A percentile compares a stretch with the other conserved stretches of the same genome.
phyloP scores from a whole-genome alignment of 192 early-diverging fungal species.

The Gonapodya sp. region DNA sequence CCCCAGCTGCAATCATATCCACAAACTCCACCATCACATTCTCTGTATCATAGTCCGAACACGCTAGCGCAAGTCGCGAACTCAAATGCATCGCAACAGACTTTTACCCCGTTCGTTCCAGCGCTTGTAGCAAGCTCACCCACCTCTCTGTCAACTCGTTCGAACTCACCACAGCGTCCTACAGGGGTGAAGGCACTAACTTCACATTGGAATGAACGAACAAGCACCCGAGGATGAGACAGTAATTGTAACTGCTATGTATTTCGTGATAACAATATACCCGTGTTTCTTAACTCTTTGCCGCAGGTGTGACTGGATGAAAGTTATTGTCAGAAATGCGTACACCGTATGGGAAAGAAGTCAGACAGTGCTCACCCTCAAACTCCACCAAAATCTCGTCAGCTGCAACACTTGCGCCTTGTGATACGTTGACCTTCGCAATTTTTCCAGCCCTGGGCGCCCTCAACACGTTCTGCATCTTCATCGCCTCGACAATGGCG shows the following conservation, averaged over 20 bases:
- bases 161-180: neutral
- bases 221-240: neutral
- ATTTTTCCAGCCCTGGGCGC: slow-evolving; percentile 67
- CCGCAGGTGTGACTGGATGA: neutral
- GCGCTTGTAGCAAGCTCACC: too few relatives aligned
- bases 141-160: neutral
- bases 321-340: too few relatives aligned
- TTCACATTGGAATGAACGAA: neutral
- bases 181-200: neutral
- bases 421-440: slow-evolving; percentile 61
- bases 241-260: neutral
- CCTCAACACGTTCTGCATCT: slow-evolving; percentile 91
- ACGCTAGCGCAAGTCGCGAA: too few relatives aligned
- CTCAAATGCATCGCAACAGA: too few relatives aligned
- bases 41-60: too few relatives aligned
- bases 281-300: neutral
- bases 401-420: slow-evolving; percentile 65
- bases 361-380: slow-evolving; percentile 5
- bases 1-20: too few relatives aligned
- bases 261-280: neutral
- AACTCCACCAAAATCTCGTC: slow-evolving; percentile 34
- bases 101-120: too few relatives aligned
- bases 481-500: slow-evolving; percentile 91
- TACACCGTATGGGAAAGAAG: too few relatives aligned
- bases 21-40: too few relatives aligned